These are phyloP conservation scores for Colletotrichum sidae DNA, from an alignment of 2,329 filamentous ascomycete species.

Conservation along the genomic window DNA sequence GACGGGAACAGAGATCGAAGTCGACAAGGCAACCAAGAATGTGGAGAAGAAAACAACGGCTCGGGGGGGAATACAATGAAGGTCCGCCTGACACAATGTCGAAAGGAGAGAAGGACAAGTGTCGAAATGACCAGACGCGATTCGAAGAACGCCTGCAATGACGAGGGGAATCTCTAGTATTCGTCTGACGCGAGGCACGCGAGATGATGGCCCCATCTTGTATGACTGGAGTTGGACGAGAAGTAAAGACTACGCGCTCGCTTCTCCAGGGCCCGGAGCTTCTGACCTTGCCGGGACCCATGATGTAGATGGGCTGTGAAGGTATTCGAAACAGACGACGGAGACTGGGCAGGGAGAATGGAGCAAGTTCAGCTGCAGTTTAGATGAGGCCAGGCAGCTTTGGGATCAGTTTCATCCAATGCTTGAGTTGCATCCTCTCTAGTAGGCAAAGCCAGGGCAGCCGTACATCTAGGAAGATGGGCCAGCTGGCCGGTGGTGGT, in stretches of 20 bases:
- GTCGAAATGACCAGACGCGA: conserved; percentile 33
- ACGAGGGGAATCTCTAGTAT: conserved; percentile 28
- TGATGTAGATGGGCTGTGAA: conserved; percentile 30
- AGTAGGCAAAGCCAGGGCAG: too few species aligned
- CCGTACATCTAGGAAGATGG: too few species aligned
- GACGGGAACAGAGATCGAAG: conserved; percentile 19
- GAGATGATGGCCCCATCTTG: conserved; percentile 31
- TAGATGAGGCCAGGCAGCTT: conserved; percentile 11
- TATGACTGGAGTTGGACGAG: conserved; percentile 22
- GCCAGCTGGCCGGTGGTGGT: conserved; percentile 1
- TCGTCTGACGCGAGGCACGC: conserved; percentile 26
- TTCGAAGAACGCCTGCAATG: not conserved
- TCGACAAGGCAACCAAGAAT: conserved; percentile 15
- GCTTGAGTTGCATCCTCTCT: not conserved
- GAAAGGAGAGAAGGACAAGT: conserved; percentile 21
- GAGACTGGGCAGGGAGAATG: conserved; percentile 17
- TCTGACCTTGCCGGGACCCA: conserved; percentile 23
- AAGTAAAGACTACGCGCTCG: not conserved
- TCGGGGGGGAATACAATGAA: conserved; percentile 15
- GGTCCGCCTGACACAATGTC: conserved; percentile 17
- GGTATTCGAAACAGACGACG: conserved; percentile 32
- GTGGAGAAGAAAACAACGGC: conserved; percentile 17
- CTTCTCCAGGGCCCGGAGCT: conserved; percentile 19
- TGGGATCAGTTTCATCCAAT: conserved; percentile 30
- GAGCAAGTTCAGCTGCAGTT: conserved; percentile 13